phyloP scores from a whole-genome alignment of 2,329 filamentous ascomycete species.

The Hypoxylon sp. region DNA sequence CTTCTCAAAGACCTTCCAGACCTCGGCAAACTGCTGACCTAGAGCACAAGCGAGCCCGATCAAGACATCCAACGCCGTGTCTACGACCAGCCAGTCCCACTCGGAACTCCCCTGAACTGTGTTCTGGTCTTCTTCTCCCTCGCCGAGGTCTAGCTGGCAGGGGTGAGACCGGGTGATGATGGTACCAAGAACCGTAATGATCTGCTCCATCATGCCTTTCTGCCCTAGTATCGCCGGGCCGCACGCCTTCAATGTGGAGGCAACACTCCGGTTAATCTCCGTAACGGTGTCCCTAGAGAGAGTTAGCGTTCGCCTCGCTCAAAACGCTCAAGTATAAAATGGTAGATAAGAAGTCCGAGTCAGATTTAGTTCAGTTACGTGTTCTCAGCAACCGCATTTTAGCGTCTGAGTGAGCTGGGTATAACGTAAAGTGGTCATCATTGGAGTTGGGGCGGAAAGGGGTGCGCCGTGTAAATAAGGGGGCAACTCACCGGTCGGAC shows the following conservation, averaged over 20 bases:
- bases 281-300: slow-evolving; percentile 83
- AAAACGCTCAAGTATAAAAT: not conserved
- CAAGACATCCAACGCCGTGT: slow-evolving; percentile 92
- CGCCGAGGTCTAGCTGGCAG: slow-evolving; percentile 91
- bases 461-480: slow-evolving; percentile 47
- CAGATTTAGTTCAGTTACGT: slow-evolving; percentile 72
- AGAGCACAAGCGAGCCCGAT: slow-evolving; percentile 87
- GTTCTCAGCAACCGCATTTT: slow-evolving; percentile 90
- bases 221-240: slow-evolving; percentile 87
- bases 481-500: slow-evolving; percentile 85
- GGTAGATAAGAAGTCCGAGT: slow-evolving; percentile 41
- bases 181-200: slow-evolving; percentile 80
- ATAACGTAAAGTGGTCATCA: slow-evolving; percentile 95
- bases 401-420: slow-evolving; percentile 99
- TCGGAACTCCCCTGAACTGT: slow-evolving; percentile 85
- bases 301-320: slow-evolving; percentile 39
- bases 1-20: slow-evolving; percentile 98
- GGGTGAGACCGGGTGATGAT: slow-evolving; percentile 92
- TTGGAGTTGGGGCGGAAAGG: slow-evolving; percentile 57
- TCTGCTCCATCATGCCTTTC: slow-evolving; percentile 79
- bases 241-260: slow-evolving; percentile 89
- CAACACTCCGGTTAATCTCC: slow-evolving; percentile 94
- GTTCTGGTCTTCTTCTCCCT: slow-evolving; percentile 82
- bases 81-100: slow-evolving; percentile 97
- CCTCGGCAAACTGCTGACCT: slow-evolving; percentile 83